phyloP scores from a whole-genome alignment of 371 early-diverging fungal genomes.

The Mortierella sp. region DNA sequence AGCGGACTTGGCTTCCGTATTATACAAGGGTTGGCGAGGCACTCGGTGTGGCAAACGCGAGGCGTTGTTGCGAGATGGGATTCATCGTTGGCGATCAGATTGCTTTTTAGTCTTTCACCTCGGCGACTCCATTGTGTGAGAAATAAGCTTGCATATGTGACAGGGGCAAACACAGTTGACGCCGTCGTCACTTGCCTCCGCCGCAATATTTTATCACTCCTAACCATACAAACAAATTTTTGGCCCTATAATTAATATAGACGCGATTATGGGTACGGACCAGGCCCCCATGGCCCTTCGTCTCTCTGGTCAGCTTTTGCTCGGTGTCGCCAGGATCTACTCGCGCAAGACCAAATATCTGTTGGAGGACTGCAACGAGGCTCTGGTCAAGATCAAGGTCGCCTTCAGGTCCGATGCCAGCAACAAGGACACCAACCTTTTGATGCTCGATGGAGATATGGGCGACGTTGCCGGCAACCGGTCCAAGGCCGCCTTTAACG shows the following conservation, averaged over 20 bases:
- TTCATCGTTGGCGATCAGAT: neutral
- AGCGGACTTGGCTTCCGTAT: neutral
- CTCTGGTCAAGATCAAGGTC: conserved; percentile 93
- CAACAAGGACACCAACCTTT: conserved; percentile 24
- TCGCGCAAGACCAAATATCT: conserved; percentile 97
- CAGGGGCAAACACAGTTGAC: conserved; percentile 12
- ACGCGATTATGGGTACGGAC: conserved; percentile 86
- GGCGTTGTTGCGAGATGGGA: neutral
- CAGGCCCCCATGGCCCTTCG: conserved; percentile 92
- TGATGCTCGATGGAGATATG: conserved; percentile 75
- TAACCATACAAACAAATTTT: neutral
- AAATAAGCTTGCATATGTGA: neutral
- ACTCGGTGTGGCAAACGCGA: neutral
- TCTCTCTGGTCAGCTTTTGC: conserved; percentile 95
- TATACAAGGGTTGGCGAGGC: neutral
- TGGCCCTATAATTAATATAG: conserved; percentile 54
- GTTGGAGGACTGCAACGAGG: conserved; percentile 98
- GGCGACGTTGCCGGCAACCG: conserved; percentile 90
- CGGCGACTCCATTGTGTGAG: neutral
- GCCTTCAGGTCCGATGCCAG: conserved; percentile 55
- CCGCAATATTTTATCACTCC: neutral
- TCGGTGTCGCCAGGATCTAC: conserved; percentile 97
- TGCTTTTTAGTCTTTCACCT: neutral
- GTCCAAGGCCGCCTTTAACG: conserved; percentile 76
- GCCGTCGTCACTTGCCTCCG: neutral